Conservation (phyloP, 2,329 filamentous ascomycete genomes). For the Apiospora phragmitis region DNA sequence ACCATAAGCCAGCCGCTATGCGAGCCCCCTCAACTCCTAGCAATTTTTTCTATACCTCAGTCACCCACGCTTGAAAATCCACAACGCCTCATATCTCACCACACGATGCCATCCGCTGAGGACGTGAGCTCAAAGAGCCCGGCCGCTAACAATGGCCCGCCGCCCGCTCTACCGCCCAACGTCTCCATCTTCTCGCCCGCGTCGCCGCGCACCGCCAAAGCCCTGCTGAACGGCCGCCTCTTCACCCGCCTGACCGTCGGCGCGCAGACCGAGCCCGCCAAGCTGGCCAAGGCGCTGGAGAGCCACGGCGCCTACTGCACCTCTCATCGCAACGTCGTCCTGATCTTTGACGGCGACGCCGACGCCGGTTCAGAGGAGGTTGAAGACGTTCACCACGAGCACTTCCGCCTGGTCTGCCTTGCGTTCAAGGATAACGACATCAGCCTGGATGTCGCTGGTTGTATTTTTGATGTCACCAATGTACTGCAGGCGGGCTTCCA, state of each 20-base stretch:
- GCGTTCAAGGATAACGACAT: not conserved
- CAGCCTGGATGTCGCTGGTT: not conserved
- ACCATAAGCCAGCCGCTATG: not conserved
- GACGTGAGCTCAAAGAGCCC: not conserved
- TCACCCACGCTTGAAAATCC: not conserved
- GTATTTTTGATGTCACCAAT: not conserved
- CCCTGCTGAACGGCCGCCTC: not conserved
- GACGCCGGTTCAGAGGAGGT: not conserved
- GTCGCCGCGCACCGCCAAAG: not conserved
- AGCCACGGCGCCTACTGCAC: not conserved
- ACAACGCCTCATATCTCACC: not conserved
- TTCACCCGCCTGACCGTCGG: slow-evolving; percentile 1
- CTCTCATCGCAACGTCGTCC: not conserved
- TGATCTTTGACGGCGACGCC: not conserved
- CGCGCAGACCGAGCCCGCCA: not conserved
- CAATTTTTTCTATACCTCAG: not conserved
- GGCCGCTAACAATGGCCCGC: too few relatives aligned
- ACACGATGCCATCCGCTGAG: not conserved
- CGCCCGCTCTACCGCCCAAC: not conserved
- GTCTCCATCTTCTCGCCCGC: not conserved
- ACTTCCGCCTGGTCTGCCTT: not conserved
- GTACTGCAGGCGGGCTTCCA: not conserved
- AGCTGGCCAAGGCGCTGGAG: not conserved
- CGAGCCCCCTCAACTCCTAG: not conserved
- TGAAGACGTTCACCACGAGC: not conserved